Evolutionary conservation across 345 rosid genomes (phyloP).

Genomic region (Camelina sativa): DNA sequence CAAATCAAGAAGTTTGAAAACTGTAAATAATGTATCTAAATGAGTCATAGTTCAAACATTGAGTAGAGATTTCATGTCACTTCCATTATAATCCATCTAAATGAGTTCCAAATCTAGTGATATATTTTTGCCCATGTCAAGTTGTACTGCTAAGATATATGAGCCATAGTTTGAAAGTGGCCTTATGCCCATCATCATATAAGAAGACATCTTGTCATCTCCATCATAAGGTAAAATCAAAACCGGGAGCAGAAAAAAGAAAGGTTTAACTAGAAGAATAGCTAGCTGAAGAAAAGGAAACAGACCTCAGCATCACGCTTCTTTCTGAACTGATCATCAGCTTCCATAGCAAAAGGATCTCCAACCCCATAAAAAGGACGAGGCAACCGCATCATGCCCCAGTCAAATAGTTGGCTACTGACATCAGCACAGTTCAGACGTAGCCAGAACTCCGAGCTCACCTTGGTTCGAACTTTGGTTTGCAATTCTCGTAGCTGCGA

Average conservation of each 20-base stretch:
- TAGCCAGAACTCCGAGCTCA: constrained; percentile 91
- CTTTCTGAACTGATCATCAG: constrained; percentile 90
- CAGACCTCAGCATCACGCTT: constrained; percentile 95
- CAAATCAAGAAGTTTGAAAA: constrained; percentile 29
- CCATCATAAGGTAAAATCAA: background rate
- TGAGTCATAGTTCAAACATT: too few species aligned
- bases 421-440: constrained; percentile 69
- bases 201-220: too few species aligned
- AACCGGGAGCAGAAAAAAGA: background rate
- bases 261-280: constrained; percentile 7
- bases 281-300: constrained; percentile 22
- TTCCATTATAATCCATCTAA: background rate
- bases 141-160: background rate
- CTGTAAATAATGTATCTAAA: background rate
- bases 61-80: background rate
- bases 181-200: background rate
- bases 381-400: constrained; percentile 92
- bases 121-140: background rate
- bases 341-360: constrained; percentile 86
- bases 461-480: constrained; percentile 70
- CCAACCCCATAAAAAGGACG: constrained; percentile 84
- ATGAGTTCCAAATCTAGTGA: constrained; percentile 7
- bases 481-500: constrained; percentile 88
- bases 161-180: background rate
- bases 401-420: constrained; percentile 80